Evolutionary conservation across 306 rosid species (phyloP), one percentile per base, ranked within the genome.

Genomic region (Pyrus pyrifolia): DNA sequence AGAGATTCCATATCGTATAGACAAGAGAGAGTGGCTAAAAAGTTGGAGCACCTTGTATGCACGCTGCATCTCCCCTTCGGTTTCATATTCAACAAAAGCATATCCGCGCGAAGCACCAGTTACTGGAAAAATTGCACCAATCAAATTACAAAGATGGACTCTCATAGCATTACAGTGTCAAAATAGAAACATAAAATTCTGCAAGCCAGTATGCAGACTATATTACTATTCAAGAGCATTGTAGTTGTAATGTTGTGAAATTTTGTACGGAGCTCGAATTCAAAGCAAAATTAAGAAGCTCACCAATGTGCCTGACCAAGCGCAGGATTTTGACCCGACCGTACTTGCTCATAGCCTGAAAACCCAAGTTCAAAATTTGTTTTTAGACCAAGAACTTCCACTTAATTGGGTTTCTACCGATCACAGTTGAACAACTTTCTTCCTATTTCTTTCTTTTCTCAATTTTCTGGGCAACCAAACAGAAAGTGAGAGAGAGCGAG

Each of bases 41-140:
- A 12, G 68, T 79, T 72, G 18, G 3, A 42, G 78, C 67, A 91
- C 97, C 96, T 79, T 86, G 70, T 88, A 91, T 46, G 96, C 98
- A 11, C 81, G 85, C 14, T 74, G 87, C 98, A 94, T 91, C 87
- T 91, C 97, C 78, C 81, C 87, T 66, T 91, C 94, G 60, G 87
- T 88, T 85, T 91, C 94, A 45, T 61, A 94, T 76, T 94, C 98
- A 81, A 94, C 94, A 82, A 94, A 94, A 60, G 96, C 97, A 91
- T 91, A 94, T 65, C 98, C 97, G 15, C 94, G 79, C 11, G 96
- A 91, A 55, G 97, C 96, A 76, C 98, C 98, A 0, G 97, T 91
- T 21, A 91, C 98, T 91, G 89, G 67, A 87, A 80, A 38, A 68
- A 73, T 63, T 27, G 17, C 18, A 59, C 22, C 35, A 78, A 27